Base-by-base conservation (phyloP, 305 asterid genomes). In the Andrographis paniculata region DNA sequence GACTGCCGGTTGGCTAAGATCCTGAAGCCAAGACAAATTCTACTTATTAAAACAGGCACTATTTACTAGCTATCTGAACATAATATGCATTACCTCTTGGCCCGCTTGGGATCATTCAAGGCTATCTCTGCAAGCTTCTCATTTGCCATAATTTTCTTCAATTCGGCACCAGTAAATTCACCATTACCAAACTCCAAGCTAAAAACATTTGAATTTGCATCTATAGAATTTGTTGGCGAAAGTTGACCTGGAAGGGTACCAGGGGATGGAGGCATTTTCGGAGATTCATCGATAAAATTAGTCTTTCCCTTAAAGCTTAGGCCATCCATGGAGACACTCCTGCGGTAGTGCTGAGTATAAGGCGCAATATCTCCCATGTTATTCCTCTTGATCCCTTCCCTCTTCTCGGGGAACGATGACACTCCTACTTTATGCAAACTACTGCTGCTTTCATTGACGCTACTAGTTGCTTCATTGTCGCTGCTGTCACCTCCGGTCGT, bases 1-100 rank as follows among this genome's bases (percentile, higher is more conserved):
- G 78, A 70, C 40, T 65, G 72, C 23, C 78, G 74, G 46, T 66
- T 74, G 16, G 78, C 74, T 61, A 74, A 64, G 47, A 74, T 74
- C 72, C 81, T 74, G 48, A 13, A 49, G 36, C 49, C 42, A 53
- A 38, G n/a, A 41, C 35, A 43, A 14, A 13, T n/a, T n/a, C n/a
- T n/a, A n/a, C n/a, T n/a, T n/a, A n/a, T n/a, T n/a, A n/a, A 27
- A 28, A 31, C 5, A 5, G 18, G 33, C 21, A 12, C 1, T 5
- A 16, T 20, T 50, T 9, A 24, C 43, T 22, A 52, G 20, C 19
- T 23, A n/a, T n/a, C n/a, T n/a, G n/a, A n/a, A n/a, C n/a, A n/a
- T n/a, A 9, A 17, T 15, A 61, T 36, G 40, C 17, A 19, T 38
- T 43, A 74, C 80, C 80, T 66, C 52, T 74, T 74, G 21, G 66